These are phyloP conservation scores for Elsinoe arachidis DNA, from an alignment of 2,329 filamentous ascomycete genomes.

Conservation along the genomic window DNA sequence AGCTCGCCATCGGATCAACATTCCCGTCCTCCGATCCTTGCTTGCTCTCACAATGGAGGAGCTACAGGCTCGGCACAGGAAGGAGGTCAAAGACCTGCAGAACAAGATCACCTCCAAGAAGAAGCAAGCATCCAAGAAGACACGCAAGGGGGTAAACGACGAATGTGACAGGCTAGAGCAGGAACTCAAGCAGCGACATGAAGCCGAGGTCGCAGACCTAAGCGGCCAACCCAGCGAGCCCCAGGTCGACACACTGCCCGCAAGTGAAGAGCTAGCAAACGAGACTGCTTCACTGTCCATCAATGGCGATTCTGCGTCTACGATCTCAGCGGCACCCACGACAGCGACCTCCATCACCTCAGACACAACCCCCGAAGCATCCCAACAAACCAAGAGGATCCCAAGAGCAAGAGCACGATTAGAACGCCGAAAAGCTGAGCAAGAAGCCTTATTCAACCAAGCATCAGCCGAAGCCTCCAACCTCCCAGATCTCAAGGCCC, in stretches of 20 bases:
- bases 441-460: conserved; percentile 57
- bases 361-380: conserved; percentile 17
- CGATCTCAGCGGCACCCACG: conserved; percentile 13
- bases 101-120: conserved; percentile 86
- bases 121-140: conserved; percentile 85
- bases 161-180: conserved; percentile 52
- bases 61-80: conserved; percentile 70
- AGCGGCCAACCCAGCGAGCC: conserved; percentile 19
- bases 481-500: conserved; percentile 63
- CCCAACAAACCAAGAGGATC: conserved; percentile 53
- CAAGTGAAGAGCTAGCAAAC: conserved; percentile 3
- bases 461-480: conserved; percentile 67
- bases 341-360: neutral
- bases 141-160: conserved; percentile 51
- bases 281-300: neutral
- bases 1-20: too few species aligned
- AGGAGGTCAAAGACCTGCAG: conserved; percentile 81
- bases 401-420: conserved; percentile 89
- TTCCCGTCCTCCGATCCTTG: neutral
- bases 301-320: conserved; percentile 14
- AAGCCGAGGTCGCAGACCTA: conserved; percentile 40
- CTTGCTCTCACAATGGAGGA: conserved; percentile 53
- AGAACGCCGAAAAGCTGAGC: conserved; percentile 78
- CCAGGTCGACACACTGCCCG: neutral
- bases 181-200: conserved; percentile 48